Evolutionary conservation across 2,329 filamentous ascomycete genomes (phyloP).

Genomic region (Trichoderma gracile): DNA sequence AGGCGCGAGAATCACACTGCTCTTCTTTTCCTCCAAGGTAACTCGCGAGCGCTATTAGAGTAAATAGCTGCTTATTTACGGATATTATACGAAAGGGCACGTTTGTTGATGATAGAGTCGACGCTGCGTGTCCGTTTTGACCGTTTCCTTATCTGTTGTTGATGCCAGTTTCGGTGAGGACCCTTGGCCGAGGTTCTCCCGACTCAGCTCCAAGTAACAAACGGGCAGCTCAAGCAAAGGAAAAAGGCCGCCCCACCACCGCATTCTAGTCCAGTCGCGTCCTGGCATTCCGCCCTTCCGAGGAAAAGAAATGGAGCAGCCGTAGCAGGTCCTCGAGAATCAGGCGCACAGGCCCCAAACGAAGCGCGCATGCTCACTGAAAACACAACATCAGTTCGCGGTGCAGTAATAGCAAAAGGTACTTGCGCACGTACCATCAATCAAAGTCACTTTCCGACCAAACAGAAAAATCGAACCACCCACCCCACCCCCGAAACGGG

Average conservation of each 20-base stretch:
- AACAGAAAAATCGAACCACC: background rate
- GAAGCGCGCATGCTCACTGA: too few species aligned
- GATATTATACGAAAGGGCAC: too few species aligned
- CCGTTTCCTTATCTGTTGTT: background rate
- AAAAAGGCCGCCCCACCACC: conserved; percentile 1
- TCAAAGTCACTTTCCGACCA: conserved; percentile 5
- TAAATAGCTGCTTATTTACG: too few species aligned
- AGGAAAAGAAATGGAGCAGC: background rate
- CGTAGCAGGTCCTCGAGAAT: background rate
- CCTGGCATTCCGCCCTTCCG: conserved; percentile 12
- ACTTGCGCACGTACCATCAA: background rate
- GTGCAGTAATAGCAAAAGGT: background rate
- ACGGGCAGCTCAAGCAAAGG: background rate
- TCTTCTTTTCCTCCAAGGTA: too few species aligned
- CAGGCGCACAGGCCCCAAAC: background rate
- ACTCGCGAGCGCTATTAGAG: too few species aligned
- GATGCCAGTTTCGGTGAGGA: background rate
- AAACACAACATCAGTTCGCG: too few species aligned
- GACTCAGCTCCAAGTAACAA: background rate
- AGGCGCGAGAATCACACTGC: too few species aligned
- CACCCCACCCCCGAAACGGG: conserved; percentile 27
- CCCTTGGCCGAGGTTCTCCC: background rate
- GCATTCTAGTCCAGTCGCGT: background rate
- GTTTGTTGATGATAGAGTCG: too few species aligned
- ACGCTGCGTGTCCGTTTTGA: too few species aligned